phyloP scores from a whole-genome alignment of 192 early-diverging fungal species.

The Podila clonocystis region DNA sequence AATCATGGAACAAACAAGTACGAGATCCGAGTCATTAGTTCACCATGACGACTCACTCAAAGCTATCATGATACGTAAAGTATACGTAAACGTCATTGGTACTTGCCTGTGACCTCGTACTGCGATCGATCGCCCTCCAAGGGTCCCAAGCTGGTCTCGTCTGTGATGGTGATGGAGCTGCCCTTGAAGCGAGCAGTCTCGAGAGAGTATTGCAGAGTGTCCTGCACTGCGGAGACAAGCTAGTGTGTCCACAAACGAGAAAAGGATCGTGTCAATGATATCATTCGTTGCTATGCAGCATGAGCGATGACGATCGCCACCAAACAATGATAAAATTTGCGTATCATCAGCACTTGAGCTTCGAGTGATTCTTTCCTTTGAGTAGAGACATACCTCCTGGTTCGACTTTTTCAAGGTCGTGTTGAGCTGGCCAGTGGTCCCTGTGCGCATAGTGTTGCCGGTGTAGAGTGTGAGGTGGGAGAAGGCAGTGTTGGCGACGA shows the following conservation, averaged over 20 bases:
- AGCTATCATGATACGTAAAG: too few species aligned
- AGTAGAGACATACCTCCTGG: conserved; percentile 50
- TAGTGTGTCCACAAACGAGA: conserved; percentile 14
- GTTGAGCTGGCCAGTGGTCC: conserved; percentile 49
- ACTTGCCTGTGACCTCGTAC: conserved; percentile 53
- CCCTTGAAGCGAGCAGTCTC: conserved; percentile 28
- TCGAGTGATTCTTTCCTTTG: neutral
- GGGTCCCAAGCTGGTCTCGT: conserved; percentile 47
- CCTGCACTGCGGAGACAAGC: conserved; percentile 58
- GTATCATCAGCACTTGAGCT: neutral
- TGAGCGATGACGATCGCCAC: neutral
- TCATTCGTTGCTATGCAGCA: too few species aligned
- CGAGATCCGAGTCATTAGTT: too few species aligned
- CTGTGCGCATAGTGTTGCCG: conserved; percentile 61
- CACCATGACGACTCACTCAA: too few species aligned
- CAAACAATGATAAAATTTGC: neutral
- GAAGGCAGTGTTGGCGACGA: conserved; percentile 35
- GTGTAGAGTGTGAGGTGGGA: conserved; percentile 60
- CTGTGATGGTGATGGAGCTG: conserved; percentile 49
- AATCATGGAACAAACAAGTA: too few species aligned
- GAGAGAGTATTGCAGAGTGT: conserved; percentile 55
- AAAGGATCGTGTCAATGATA: neutral
- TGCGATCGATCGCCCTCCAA: conserved; percentile 56
- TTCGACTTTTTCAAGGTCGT: conserved; percentile 55
- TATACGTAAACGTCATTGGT: neutral